Evolutionary conservation across 2,329 filamentous ascomycete genomes (phyloP), one percentile per base, ranked within the genome.

Genomic region (Claviceps maximensis): DNA sequence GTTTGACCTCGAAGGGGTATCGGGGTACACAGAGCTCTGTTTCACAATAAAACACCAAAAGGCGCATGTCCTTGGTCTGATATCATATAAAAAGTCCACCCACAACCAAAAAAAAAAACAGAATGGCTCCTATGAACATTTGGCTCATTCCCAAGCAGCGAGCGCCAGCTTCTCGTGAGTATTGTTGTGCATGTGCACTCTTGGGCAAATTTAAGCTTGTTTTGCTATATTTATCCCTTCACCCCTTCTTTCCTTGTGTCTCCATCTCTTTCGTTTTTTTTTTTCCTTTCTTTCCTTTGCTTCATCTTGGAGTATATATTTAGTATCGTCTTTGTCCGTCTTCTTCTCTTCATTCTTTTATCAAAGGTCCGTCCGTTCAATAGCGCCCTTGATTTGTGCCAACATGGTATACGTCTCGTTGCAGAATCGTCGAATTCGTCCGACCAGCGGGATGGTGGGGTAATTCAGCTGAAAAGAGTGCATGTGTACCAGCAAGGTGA

Each of bases 401-500:
- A 63, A 53, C 48, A 63, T 54, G 46, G 53, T 62, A 54, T 56
- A 60, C 41, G 53, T 63, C 63, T 74, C 62, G 59, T 68, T 45
- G 69, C 71, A 65, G 3, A 66, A 52, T 15, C 55, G 60, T 4
- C 59, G 60, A 1, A 57, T 61, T 19, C 76, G 68, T 19, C 71
- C 68, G 53, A 81, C 71, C 25, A 82, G 63, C 1, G 82, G 82
- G 52, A 83, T 74, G 52, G 79, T 71, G 9, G 79, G 76, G 62
- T 84, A 82, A 57, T 82, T 78, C 53, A 77, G 72, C 27, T 80
- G 74, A 54, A 77, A 78, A 53, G 78, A 67, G 64, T 89, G 82
- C 52, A 86, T 74, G 63, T 88, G 82, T 10, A 80, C 68, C 21
- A 89, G 73, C 50, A 89, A 69, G 12, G 78, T 77, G 51, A 82